phyloP scores from a whole-genome alignment of 129 eudicot species.

The Ambrosia trifida region DNA sequence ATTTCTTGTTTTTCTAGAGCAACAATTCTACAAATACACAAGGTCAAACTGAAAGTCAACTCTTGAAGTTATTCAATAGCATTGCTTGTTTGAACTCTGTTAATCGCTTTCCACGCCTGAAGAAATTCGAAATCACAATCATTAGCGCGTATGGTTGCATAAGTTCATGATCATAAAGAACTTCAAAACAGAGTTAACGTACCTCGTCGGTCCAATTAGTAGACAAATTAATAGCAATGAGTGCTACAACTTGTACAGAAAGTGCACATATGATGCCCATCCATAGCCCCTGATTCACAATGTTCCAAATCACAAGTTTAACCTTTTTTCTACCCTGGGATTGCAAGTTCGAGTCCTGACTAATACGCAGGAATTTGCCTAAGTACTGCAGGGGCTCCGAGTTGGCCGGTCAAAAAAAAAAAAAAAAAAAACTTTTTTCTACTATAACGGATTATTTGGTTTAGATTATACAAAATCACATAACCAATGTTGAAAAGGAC shows the following conservation, averaged over 20 bases:
- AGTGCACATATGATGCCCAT: slow-evolving; percentile 71
- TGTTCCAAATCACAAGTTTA: neutral
- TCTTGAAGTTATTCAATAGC: neutral
- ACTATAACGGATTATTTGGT: no score
- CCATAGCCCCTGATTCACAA: slow-evolving; percentile 67
- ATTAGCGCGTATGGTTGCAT: neutral
- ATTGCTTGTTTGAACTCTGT: slow-evolving; percentile 35
- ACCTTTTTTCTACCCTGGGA: neutral
- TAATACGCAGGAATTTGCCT: no score
- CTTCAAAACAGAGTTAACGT: neutral
- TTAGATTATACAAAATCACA: neutral
- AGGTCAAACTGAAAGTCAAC: neutral
- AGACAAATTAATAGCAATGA: slow-evolving; percentile 46
- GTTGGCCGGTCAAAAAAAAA: no score
- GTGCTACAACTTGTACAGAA: slow-evolving; percentile 53
- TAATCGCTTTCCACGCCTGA: slow-evolving; percentile 32
- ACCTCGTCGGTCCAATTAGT: slow-evolving; percentile 67
- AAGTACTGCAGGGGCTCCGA: no score
- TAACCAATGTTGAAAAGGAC: neutral
- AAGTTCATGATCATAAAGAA: slow-evolving; percentile 4
- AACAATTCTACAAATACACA: neutral
- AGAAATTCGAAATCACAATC: slow-evolving; percentile 13
- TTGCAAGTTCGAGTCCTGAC: no score
- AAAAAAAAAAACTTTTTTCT: no score
- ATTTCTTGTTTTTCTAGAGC: neutral